Evolutionary conservation across 805 yeast genomes (phyloP).

Genomic region (Metschnikowia arizonensis): DNA sequence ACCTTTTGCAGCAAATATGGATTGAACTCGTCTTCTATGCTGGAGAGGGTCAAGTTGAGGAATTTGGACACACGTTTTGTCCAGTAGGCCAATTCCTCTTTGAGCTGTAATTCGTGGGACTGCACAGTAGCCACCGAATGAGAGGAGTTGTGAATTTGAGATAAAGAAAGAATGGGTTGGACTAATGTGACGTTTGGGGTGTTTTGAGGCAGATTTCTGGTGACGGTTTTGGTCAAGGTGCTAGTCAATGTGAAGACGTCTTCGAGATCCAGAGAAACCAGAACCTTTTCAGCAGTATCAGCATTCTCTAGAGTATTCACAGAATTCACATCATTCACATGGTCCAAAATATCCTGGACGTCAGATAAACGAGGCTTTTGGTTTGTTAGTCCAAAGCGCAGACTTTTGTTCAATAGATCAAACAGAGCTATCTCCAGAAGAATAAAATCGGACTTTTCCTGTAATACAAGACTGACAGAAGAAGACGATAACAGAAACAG

Average conservation of each 20-base stretch:
- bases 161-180: no score
- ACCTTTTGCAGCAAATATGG: conserved; percentile 24
- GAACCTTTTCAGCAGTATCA: no score
- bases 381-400: conserved; percentile 1
- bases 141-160: no score
- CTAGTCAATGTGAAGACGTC: neutral
- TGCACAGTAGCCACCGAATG: neutral
- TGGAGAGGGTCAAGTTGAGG: conserved; percentile 30
- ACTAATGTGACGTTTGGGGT: neutral
- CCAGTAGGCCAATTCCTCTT: conserved; percentile 33
- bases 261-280: neutral
- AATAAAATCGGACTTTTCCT: conserved; percentile 15
- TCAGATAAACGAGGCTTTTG: conserved; percentile 4
- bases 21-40: conserved; percentile 30
- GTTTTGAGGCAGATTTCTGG: neutral
- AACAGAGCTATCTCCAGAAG: conserved; percentile 10
- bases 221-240: conserved; percentile 13
- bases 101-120: conserved; percentile 12
- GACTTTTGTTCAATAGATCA: conserved; percentile 6
- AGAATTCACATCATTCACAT: conserved; percentile 3
- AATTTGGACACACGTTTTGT: conserved; percentile 31
- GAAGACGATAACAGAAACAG: conserved; percentile 11
- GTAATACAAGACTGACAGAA: conserved; percentile 8
- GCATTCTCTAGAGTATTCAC: neutral
- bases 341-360: conserved; percentile 9